Percentiles rank a stretch among this genome's conserved stretches.
Conservation (phyloP, 2,329 filamentous ascomycete species). For the Didymella arachidicola region DNA sequence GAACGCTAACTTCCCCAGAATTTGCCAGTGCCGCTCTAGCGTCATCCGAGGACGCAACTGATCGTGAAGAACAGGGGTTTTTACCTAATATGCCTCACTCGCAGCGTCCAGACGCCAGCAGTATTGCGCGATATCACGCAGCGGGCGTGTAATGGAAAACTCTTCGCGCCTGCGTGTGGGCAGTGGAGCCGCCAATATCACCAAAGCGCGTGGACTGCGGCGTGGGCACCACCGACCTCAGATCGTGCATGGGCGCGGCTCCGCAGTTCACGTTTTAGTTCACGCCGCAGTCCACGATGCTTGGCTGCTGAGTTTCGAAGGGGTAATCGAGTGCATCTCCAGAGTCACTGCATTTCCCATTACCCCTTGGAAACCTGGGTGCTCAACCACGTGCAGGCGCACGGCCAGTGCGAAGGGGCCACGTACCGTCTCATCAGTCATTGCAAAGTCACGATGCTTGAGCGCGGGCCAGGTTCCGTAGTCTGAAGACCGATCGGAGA, state of each 20-base stretch:
- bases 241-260: conserved; percentile 14
- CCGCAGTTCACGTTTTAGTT: conserved; percentile 24
- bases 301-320: conserved; percentile 31
- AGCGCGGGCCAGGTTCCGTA: not conserved
- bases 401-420: conserved; percentile 6
- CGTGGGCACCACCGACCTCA: not conserved
- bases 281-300: conserved; percentile 38
- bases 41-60: conserved; percentile 24
- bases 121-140: conserved; percentile 25
- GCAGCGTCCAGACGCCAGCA: conserved; percentile 6
- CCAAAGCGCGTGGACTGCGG: conserved; percentile 3
- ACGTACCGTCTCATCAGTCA: conserved; percentile 23
- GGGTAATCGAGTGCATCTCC: conserved; percentile 7
- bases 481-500: not conserved
- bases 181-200: conserved; percentile 12
- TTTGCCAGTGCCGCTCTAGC: conserved; percentile 12
- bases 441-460: conserved; percentile 15
- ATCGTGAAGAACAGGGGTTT: conserved; percentile 23
- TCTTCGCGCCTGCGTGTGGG: conserved; percentile 8
- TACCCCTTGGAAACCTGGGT: conserved; percentile 12
- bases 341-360: not conserved
- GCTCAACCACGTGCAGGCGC: conserved; percentile 1
- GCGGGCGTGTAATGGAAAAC: conserved; percentile 16
- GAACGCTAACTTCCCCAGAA: conserved; percentile 27
- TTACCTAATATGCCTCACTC: conserved; percentile 42